phyloP scores from a whole-genome alignment of 1,284 basidiomycete species.

The Austroboletus niveus region DNA sequence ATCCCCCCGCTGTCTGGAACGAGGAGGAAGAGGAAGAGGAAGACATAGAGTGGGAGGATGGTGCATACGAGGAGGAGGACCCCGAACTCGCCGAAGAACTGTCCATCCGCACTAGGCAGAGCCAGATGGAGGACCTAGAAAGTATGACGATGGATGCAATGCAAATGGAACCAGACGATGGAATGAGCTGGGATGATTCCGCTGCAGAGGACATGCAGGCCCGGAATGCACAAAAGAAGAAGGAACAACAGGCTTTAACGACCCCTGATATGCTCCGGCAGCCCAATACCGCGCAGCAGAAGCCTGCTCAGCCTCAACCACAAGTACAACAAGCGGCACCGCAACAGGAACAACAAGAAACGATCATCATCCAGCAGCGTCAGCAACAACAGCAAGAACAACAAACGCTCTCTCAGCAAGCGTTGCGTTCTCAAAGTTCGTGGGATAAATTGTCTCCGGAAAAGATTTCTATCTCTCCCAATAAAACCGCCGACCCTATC shows the following conservation, averaged over 20 bases:
- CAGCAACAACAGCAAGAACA: conserved; percentile 31
- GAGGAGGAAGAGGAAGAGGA: conserved; percentile 79
- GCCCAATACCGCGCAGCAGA: conserved; percentile 12
- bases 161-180: conserved; percentile 65
- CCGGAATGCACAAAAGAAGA: conserved; percentile 28
- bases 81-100: conserved; percentile 54
- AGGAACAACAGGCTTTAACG: conserved; percentile 18
- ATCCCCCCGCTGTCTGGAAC: conserved; percentile 78
- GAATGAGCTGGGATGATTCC: conserved; percentile 73
- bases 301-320: conserved; percentile 33
- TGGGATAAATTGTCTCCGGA: conserved; percentile 26
- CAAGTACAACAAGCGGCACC: conserved; percentile 33
- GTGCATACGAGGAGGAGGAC: conserved; percentile 71
- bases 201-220: conserved; percentile 51
- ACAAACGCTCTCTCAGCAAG: conserved; percentile 31
- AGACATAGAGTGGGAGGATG: conserved; percentile 72
- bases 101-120: conserved; percentile 32
- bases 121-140: conserved; percentile 35
- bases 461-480: conserved; percentile 17
- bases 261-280: conserved; percentile 19
- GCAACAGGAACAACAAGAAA: conserved; percentile 28
- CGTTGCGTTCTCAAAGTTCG: conserved; percentile 27
- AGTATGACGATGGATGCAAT: conserved; percentile 18
- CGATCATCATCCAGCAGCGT: conserved; percentile 30
- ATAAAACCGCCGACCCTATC: conserved; percentile 48